A percentile compares a stretch with the other conserved stretches of the same genome.
phyloP scores from a whole-genome alignment of 352 stramenopile genomes.

The Stephanocyclus meneghinianus region DNA sequence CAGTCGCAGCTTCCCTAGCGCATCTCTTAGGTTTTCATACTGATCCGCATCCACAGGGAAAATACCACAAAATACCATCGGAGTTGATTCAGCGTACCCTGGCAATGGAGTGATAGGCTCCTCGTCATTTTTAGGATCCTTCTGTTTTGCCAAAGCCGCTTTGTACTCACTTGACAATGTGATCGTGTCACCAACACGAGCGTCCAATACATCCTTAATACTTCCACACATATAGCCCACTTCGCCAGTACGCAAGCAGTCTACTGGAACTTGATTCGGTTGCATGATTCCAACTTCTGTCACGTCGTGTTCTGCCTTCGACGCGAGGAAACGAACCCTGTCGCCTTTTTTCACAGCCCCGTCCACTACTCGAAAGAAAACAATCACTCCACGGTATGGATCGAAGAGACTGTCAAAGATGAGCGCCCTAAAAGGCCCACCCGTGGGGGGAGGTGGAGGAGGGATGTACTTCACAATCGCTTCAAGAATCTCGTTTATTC shows the following conservation, averaged over 20 bases:
- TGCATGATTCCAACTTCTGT: conserved; percentile 86
- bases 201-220: conserved; percentile 96
- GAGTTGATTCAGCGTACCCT: conserved; percentile 84
- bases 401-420: conserved; percentile 88
- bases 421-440: conserved; percentile 81
- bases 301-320: conserved; percentile 77
- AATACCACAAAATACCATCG: conserved; percentile 98
- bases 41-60: conserved; percentile 97
- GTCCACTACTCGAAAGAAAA: conserved; percentile 87
- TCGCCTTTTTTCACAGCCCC: conserved; percentile 81
- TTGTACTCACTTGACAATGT: conserved; percentile 74
- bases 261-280: conserved; percentile 79
- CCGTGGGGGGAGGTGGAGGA: conserved; percentile 53
- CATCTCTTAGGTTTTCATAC: conserved; percentile 94
- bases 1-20: conserved; percentile 95
- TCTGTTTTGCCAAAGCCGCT: conserved; percentile 32
- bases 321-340: conserved; percentile 77
- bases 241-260: conserved; percentile 86
- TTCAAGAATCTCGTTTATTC: conserved; percentile 87
- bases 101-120: conserved; percentile 64
- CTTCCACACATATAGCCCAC: conserved; percentile 96
- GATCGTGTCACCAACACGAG: conserved; percentile 91
- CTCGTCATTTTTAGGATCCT: conserved; percentile 46
- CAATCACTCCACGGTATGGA: conserved; percentile 84
- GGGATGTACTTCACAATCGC: conserved; percentile 83